Evolutionary conservation across 768 basidiomycete species (phyloP).

Genomic region (Boletus edulis): DNA sequence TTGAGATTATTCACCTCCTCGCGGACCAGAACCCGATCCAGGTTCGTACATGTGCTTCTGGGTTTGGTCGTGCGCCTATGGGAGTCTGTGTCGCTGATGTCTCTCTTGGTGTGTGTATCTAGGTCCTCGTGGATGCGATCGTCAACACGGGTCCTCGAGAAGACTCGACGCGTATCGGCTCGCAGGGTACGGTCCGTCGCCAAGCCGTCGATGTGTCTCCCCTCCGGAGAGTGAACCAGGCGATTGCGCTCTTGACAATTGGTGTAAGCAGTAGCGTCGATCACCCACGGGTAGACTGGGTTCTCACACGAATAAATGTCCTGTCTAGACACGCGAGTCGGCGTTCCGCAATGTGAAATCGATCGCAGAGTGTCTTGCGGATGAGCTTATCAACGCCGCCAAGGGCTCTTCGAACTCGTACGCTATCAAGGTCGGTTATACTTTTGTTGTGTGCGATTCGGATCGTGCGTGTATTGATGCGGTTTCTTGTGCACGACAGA

Average conservation of each 20-base stretch:
- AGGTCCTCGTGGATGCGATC: conserved; percentile 97
- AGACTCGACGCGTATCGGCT: conserved; percentile 99
- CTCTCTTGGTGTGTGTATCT: not conserved
- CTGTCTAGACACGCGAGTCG: conserved; percentile 90
- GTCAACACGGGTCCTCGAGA: conserved; percentile 99
- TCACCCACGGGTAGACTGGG: not conserved
- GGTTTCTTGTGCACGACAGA: conserved; percentile 42
- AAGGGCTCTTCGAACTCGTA: conserved; percentile 99
- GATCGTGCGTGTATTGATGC: conserved; percentile 1
- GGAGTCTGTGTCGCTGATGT: not conserved
- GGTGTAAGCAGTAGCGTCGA: conserved; percentile 61
- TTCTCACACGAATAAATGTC: not conserved
- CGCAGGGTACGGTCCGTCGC: conserved; percentile 98
- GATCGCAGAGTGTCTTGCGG: conserved; percentile 97
- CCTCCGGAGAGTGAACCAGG: conserved; percentile 96
- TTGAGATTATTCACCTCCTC: conserved; percentile 99
- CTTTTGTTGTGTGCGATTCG: not conserved
- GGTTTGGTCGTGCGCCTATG: too few relatives aligned
- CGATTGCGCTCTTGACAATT: conserved; percentile 90
- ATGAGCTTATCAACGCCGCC: conserved; percentile 99
- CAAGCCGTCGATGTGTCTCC: conserved; percentile 99
- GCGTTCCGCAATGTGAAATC: conserved; percentile 99
- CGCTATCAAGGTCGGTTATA: conserved; percentile 83
- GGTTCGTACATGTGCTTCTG: conserved; percentile 43
- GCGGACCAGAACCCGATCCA: conserved; percentile 99